Conservation (phyloP, 1,284 basidiomycete species). For the Puccinia coronata region DNA sequence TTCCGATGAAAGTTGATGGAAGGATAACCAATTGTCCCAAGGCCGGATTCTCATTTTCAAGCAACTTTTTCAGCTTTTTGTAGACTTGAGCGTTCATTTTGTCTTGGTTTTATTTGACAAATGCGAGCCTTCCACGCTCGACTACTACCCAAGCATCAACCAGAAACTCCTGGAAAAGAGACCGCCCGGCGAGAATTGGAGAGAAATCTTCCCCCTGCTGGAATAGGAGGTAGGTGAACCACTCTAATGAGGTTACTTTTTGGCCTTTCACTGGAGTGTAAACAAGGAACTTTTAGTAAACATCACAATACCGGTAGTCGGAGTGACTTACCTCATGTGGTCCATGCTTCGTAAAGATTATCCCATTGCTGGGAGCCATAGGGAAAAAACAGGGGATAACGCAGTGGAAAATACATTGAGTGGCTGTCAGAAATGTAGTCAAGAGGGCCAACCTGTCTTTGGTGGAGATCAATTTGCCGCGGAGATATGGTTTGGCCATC, state of each 20-base stretch:
- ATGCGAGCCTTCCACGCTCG: background rate
- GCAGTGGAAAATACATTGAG: background rate
- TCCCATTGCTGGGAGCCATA: constrained; percentile 19
- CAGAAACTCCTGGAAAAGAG: background rate
- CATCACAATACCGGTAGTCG: background rate
- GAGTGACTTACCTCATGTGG: too few species aligned
- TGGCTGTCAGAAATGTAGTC: background rate
- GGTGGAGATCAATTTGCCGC: constrained; percentile 7
- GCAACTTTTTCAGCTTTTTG: background rate
- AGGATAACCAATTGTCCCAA: constrained; percentile 56
- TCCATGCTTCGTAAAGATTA: background rate
- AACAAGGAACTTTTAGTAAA: background rate
- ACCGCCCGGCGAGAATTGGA: background rate
- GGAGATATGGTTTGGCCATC: background rate
- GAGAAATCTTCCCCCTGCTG: background rate
- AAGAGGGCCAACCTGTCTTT: background rate
- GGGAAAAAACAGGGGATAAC: constrained; percentile 5
- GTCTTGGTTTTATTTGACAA: background rate
- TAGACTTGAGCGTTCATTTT: constrained; percentile 8
- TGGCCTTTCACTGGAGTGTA: background rate
- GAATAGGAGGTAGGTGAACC: background rate
- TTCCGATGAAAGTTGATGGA: constrained; percentile 59
- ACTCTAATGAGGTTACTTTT: background rate
- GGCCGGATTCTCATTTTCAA: background rate
- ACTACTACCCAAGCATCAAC: background rate